Percentiles rank a stretch among this genome's conserved stretches.
Evolutionary conservation across 2,329 filamentous ascomycete genomes (phyloP).

Genomic region (Sclerotinia borealis): DNA sequence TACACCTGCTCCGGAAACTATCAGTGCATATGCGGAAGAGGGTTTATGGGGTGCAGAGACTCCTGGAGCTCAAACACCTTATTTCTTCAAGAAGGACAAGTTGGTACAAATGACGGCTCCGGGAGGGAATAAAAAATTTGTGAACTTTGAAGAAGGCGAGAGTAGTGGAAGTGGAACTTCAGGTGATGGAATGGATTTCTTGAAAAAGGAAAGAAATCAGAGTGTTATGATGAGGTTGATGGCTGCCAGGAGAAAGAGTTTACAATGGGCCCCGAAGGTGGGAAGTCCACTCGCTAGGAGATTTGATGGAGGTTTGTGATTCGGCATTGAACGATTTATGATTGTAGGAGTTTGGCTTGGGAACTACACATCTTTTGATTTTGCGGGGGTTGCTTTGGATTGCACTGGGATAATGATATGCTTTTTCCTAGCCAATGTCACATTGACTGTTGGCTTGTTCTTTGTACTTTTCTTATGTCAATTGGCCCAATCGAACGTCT

Average conservation of each 20-base stretch:
- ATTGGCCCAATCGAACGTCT: background rate
- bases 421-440: background rate
- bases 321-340: background rate
- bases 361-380: background rate
- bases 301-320: slow-evolving; percentile 1
- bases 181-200: slow-evolving; percentile 29
- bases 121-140: slow-evolving; percentile 19
- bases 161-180: background rate
- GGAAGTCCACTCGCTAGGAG: slow-evolving; percentile 61
- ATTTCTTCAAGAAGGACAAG: slow-evolving; percentile 29
- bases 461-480: background rate
- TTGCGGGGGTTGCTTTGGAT: background rate
- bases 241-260: slow-evolving; percentile 67
- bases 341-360: background rate
- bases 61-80: slow-evolving; percentile 28
- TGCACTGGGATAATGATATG: background rate
- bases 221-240: slow-evolving; percentile 46
- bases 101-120: slow-evolving; percentile 29
- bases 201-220: slow-evolving; percentile 47
- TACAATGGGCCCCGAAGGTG: slow-evolving; percentile 71
- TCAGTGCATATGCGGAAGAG: slow-evolving; percentile 29
- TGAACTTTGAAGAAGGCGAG: slow-evolving; percentile 18
- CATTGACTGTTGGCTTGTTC: background rate
- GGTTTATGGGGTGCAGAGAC: slow-evolving; percentile 29
- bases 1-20: slow-evolving; percentile 29